Evolutionary conservation across 805 yeast species (phyloP), one percentile per base, ranked within the genome.

Genomic region (Yamadazyma endophytica): DNA sequence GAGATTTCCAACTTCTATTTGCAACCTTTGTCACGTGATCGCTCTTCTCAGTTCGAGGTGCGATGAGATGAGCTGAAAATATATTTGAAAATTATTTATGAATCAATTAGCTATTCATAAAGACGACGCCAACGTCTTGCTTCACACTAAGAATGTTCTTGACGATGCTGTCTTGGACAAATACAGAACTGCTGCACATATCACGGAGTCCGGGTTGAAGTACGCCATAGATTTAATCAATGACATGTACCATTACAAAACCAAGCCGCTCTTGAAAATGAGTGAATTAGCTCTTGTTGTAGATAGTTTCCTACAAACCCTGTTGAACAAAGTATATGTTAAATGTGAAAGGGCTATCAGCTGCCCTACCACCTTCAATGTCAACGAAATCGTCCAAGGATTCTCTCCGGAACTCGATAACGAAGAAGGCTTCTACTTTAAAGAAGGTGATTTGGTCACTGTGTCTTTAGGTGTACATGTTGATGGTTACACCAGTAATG

Each of bases 401-500:
- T 85, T 83, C 58, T 70, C 95, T 19, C 98, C 98, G 24, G 96
- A 88, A 57, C 56, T 82, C 31, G 88, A 79, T 52, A 83, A 79
- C 43, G 61, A 54, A 19, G 51, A 60, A 6, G 67, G 67, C 19
- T 47, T 67, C 37, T 56, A 58, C 32, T 75, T 84, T 46, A 54
- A 58, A 33, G 76, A 77, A 15, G 97, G 97, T 30, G 97, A 92
- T 56, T 70, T 89, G 28, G 86, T 86, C 20, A 89, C 90, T 40
- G 73, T 92, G 36, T 67, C 83, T 9, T 68, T 90, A 17, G 98
- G 97, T 29, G 89, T 82, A 37, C 97, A 92, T 43, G 76, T 92
- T 45, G 98, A 92, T 58, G 98, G 98, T 34, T 92, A 89, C 64
- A 84, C 97, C 9, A 79, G 95, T 2, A 76, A 78, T 54, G 78